These are phyloP conservation scores for Heterobasidion occidentale DNA, from an alignment of 1,284 basidiomycete genomes.

Conservation along the genomic window DNA sequence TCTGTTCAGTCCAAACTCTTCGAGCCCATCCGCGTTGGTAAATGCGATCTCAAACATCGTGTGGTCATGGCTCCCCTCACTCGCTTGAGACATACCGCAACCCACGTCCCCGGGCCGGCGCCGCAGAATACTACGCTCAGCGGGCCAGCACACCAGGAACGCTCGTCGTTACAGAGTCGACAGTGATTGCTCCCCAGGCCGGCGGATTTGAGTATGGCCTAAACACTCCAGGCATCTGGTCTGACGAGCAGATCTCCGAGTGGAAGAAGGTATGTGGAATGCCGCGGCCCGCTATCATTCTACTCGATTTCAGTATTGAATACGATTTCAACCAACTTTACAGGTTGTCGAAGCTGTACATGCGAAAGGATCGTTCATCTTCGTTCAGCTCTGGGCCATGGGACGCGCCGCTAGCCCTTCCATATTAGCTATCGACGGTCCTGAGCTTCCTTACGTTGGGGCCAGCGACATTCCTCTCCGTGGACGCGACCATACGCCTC, in stretches of 20 bases:
- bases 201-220: slow-evolving; percentile 21
- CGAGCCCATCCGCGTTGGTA: slow-evolving; percentile 36
- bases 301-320: background rate
- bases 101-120: slow-evolving; percentile 20
- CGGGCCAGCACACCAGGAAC: slow-evolving; percentile 34
- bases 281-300: background rate
- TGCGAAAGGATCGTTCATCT: slow-evolving; percentile 29
- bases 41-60: slow-evolving; percentile 31
- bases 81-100: slow-evolving; percentile 23
- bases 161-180: slow-evolving; percentile 41
- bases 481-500: slow-evolving; percentile 17
- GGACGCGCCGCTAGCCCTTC: slow-evolving; percentile 27
- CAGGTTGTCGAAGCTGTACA: slow-evolving; percentile 31
- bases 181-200: slow-evolving; percentile 30
- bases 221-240: slow-evolving; percentile 21
- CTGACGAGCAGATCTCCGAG: slow-evolving; percentile 8
- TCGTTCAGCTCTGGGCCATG: slow-evolving; percentile 38
- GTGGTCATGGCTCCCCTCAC: slow-evolving; percentile 44
- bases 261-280: slow-evolving; percentile 20
- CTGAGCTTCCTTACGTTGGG: slow-evolving; percentile 27
- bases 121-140: slow-evolving; percentile 39
- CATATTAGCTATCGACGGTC: slow-evolving; percentile 20
- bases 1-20: slow-evolving; percentile 25
- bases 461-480: slow-evolving; percentile 36
- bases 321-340: background rate